Evolutionary conservation across 2,329 filamentous ascomycete species (phyloP), one percentile per base, ranked within the genome.

Genomic region (Stagonosporopsis tanaceti): DNA sequence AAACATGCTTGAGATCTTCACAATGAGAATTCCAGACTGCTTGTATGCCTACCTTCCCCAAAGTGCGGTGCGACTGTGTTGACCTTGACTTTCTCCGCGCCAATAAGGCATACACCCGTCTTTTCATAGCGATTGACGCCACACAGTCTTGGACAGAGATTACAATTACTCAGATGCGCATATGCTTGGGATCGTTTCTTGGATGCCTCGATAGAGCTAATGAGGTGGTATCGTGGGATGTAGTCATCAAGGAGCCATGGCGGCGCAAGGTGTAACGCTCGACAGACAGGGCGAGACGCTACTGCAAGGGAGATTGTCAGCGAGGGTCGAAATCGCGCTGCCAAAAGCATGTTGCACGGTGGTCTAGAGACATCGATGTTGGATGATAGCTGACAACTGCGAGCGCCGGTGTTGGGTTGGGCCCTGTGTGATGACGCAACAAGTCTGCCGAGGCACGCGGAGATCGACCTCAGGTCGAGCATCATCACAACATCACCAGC

Each of bases 1-100:
- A 11, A 22, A 30, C 28, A 32, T 2, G 17, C 28, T 24, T 24
- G 25, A 28, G 27, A 5, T 15, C 5, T 34, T 6, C 14, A 25
- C 25, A 22, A 42, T 32, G 24, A 17, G 12, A 14, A 30, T n/a
- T 11, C 14, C 2, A 32, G 28, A 27, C 4, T 17, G 22, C 27
- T 2, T 24, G 2, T 34, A 28, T 22, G 12, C 61, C 20, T 50
- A 69, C 68, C 71, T 81, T 94, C 91, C 40, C 91, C 91, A 73
- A 93, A 93, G 76, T 95, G 92, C 47, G 91, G 92, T 56, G 91
- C 91, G 63, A 96, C 92, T 7, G 91, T 90, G 72, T 92, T 93
- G 64, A 95, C 90, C 68, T 92, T 92, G 53, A 87, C 90, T 44
- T 84, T 88, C 57, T 89, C 84, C 1, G 83, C 82, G 14, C 91